These are phyloP conservation scores for Puccinia hordei DNA, from an alignment of 1,284 basidiomycete species.

Conservation along the genomic window DNA sequence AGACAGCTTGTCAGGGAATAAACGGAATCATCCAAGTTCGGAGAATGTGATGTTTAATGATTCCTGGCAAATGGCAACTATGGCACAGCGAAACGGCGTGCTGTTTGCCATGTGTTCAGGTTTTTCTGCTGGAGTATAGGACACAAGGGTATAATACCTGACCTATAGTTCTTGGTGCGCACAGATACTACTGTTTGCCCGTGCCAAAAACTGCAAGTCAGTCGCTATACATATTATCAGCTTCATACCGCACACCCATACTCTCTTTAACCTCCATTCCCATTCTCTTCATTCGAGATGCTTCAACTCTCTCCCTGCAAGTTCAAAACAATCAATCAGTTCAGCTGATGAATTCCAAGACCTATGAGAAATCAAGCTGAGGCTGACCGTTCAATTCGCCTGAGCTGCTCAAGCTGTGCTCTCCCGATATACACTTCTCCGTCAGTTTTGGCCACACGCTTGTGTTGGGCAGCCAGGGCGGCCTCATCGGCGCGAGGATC, in stretches of 20 bases:
- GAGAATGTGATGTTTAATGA: too few species aligned
- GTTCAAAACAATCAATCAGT: slow-evolving; percentile 6
- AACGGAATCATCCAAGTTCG: too few species aligned
- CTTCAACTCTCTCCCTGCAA: slow-evolving; percentile 45
- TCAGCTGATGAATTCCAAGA: not conserved
- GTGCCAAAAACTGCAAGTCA: too few species aligned
- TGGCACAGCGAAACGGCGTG: too few species aligned
- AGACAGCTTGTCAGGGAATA: too few species aligned
- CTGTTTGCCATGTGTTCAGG: too few species aligned
- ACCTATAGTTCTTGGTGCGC: too few species aligned
- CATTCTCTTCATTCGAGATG: slow-evolving; percentile 74
- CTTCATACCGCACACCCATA: slow-evolving; percentile 78
- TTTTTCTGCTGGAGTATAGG: too few species aligned
- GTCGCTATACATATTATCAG: slow-evolving; percentile 4
- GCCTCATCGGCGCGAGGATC: slow-evolving; percentile 77
- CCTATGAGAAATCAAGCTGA: slow-evolving; percentile 65
- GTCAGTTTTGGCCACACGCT: slow-evolving; percentile 64
- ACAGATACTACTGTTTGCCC: too few species aligned
- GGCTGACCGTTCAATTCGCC: slow-evolving; percentile 77
- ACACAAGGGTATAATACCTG: too few species aligned
- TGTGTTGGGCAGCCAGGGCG: slow-evolving; percentile 71
- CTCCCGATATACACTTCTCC: slow-evolving; percentile 72
- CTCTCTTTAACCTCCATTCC: slow-evolving; percentile 78
- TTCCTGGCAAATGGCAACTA: too few species aligned
- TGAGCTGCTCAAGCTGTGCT: slow-evolving; percentile 75